A percentile compares a stretch with the other conserved stretches of the same genome.
These are phyloP conservation scores for Candida easanensis DNA, from an alignment of 805 yeast genomes.

Conservation along the genomic window DNA sequence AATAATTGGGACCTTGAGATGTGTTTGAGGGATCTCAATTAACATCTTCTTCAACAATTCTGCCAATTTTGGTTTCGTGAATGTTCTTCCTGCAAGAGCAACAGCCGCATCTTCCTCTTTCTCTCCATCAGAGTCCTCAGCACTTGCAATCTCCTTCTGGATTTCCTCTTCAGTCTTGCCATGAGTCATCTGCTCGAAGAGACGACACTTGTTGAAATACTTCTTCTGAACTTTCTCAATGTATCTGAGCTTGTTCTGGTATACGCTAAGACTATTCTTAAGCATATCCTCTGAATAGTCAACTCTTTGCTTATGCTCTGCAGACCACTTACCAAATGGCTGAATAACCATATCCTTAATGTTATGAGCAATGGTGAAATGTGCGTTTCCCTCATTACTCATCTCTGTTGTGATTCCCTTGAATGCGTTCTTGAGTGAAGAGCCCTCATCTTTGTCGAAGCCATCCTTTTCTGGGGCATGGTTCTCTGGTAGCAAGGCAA, in stretches of 20 bases:
- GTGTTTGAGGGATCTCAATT: constrained; percentile 46
- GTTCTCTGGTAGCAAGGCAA: constrained; percentile 38
- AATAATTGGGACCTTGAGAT: constrained; percentile 62
- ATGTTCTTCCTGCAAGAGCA: constrained; percentile 35
- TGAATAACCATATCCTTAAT: constrained; percentile 58
- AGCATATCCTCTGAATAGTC: constrained; percentile 57
- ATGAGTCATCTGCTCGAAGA: constrained; percentile 61
- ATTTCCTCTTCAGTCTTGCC: constrained; percentile 45
- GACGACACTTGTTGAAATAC: constrained; percentile 75
- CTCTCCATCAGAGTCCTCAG: constrained; percentile 7
- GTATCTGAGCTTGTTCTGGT: constrained; percentile 42
- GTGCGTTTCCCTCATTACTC: constrained; percentile 55
- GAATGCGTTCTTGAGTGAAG: constrained; percentile 61
- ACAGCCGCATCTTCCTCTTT: constrained; percentile 26
- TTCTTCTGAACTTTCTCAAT: constrained; percentile 59
- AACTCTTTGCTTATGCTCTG: constrained; percentile 66
- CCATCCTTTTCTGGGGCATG: constrained; percentile 39
- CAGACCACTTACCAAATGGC: constrained; percentile 76
- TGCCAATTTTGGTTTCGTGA: constrained; percentile 38
- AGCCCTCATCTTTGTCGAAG: constrained; percentile 57
- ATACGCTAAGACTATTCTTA: constrained; percentile 47
- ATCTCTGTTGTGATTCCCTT: constrained; percentile 54
- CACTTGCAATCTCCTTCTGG: constrained; percentile 22
- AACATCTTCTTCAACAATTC: constrained; percentile 42
- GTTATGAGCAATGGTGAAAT: constrained; percentile 57